phyloP scores from a whole-genome alignment of 2,329 filamentous ascomycete species.

The Periconia digitata region DNA sequence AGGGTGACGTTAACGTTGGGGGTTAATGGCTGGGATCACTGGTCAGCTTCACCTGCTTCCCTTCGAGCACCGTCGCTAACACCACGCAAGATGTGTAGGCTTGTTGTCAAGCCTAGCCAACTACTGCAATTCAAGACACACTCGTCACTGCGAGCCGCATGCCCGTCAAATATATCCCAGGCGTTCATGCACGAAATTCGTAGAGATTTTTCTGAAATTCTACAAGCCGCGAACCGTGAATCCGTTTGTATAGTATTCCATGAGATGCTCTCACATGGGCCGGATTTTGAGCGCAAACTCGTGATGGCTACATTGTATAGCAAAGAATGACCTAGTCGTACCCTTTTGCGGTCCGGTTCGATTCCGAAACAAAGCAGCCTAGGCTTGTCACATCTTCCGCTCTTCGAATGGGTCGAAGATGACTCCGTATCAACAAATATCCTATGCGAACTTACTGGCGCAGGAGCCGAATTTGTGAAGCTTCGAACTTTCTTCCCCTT shows the following conservation, averaged over 20 bases:
- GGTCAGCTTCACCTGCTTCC: conserved; percentile 13
- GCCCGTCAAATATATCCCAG: too few species aligned
- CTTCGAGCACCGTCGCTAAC: conserved; percentile 22
- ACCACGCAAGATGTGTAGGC: conserved; percentile 10
- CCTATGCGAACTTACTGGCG: not conserved
- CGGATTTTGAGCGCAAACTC: conserved; percentile 11
- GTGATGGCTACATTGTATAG: conserved; percentile 11
- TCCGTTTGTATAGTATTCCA: conserved; percentile 15
- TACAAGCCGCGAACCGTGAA: conserved; percentile 12
- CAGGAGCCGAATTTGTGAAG: not conserved
- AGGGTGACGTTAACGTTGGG: not conserved
- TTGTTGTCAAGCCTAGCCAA: conserved; percentile 1
- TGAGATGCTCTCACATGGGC: conserved; percentile 26
- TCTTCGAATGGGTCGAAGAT: conserved; percentile 8
- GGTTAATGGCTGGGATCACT: conserved; percentile 3
- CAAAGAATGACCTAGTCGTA: conserved; percentile 8
- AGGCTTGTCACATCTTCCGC: conserved; percentile 12
- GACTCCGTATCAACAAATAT: conserved; percentile 7
- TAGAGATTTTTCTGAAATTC: conserved; percentile 2
- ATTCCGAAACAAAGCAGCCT: conserved; percentile 13
- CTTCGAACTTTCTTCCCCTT: not conserved
- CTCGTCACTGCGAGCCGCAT: too few species aligned
- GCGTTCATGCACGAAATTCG: conserved; percentile 5
- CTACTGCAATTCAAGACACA: too few species aligned
- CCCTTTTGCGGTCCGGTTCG: conserved; percentile 13